Evolutionary conservation across 305 asterid species (phyloP).

Genomic region (Nicotiana rustica): DNA sequence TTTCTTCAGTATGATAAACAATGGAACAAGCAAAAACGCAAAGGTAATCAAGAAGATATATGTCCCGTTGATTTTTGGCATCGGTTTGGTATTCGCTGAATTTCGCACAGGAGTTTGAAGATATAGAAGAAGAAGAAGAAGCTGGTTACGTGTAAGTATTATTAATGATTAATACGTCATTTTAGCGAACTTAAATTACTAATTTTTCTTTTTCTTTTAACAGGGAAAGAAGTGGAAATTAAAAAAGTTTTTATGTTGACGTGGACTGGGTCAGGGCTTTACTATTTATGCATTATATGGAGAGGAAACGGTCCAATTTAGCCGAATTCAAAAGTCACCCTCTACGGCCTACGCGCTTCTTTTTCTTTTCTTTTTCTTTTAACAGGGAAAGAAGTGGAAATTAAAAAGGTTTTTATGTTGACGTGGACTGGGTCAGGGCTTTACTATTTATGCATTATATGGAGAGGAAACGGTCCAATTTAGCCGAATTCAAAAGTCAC

Average conservation of each 20-base stretch:
- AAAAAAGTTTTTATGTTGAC: background rate
- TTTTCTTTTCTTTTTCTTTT: background rate
- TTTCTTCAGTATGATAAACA: constrained; percentile 4
- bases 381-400: background rate
- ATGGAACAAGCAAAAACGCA: constrained; percentile 1
- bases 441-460: background rate
- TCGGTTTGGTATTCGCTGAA: constrained; percentile 1
- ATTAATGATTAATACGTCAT: background rate
- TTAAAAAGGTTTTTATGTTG: background rate
- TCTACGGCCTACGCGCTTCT: background rate
- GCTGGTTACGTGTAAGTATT: background rate
- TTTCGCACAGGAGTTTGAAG: background rate
- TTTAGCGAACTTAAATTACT: background rate
- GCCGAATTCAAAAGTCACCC: constrained; percentile 20
- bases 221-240: background rate
- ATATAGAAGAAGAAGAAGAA: background rate
- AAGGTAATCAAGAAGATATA: constrained; percentile 24
- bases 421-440: background rate
- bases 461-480: constrained; percentile 29
- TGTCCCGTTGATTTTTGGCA: constrained; percentile 11
- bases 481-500: constrained; percentile 20
- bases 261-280: background rate
- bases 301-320: constrained; percentile 32
- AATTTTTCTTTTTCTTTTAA: background rate
- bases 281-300: background rate